A percentile compares a stretch with the other conserved stretches of the same genome.
Evolutionary conservation across 2,329 filamentous ascomycete genomes (phyloP).

Genomic region (Epichloe typhina): DNA sequence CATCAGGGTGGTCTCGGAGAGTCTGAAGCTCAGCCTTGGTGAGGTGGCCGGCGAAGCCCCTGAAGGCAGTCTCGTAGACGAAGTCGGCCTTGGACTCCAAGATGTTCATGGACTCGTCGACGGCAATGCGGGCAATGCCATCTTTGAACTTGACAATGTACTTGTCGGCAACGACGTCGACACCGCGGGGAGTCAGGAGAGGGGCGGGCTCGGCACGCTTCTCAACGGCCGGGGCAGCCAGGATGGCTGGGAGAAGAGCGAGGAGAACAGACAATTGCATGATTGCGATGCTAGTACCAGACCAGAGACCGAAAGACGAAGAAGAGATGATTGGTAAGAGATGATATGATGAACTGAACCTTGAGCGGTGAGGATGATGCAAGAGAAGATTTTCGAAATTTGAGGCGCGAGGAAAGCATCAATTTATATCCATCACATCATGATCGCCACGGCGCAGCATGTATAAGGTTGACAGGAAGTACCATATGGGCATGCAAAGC

Average conservation of each 20-base stretch:
- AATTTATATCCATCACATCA: slow-evolving; percentile 7
- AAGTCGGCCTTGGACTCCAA: slow-evolving; percentile 12
- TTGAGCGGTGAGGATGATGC: slow-evolving; percentile 1
- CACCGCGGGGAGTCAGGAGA: slow-evolving; percentile 10
- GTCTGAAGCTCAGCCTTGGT: slow-evolving; percentile 9
- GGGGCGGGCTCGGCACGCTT: slow-evolving; percentile 16
- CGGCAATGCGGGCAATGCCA: slow-evolving; percentile 6
- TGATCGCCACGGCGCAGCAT: not conserved
- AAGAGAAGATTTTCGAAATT: not conserved
- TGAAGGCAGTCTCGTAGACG: slow-evolving; percentile 12
- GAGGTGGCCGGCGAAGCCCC: slow-evolving; percentile 14
- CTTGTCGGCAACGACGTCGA: slow-evolving; percentile 13
- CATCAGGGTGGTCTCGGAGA: slow-evolving; percentile 13
- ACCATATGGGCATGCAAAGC: not conserved
- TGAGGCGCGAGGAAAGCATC: not conserved
- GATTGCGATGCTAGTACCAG: slow-evolving; percentile 2
- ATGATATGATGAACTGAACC: not conserved
- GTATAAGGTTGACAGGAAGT: not conserved
- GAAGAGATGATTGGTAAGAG: not conserved
- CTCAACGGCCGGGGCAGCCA: slow-evolving; percentile 10
- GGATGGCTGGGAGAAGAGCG: slow-evolving; percentile 11
- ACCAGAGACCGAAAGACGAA: not conserved
- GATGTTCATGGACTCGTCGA: slow-evolving; percentile 8
- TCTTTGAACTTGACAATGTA: slow-evolving; percentile 20
- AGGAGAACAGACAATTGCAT: slow-evolving; percentile 15